A percentile compares a stretch with the other conserved stretches of the same genome.
Conservation (phyloP, 2,329 filamentous ascomycete species). For the Fusarium newnesense region DNA sequence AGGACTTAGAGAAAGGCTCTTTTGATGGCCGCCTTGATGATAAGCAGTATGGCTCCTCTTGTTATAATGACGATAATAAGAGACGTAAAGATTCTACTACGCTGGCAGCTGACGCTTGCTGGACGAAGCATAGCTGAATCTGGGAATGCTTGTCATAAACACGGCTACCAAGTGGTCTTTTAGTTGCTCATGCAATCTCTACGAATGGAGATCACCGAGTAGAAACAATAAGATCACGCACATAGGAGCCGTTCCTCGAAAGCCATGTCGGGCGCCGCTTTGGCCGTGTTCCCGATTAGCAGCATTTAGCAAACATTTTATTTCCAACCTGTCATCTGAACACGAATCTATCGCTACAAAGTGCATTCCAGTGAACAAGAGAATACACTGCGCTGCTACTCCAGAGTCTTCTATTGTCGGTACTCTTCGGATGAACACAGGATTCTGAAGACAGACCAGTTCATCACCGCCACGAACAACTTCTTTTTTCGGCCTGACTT, state of each 20-base stretch:
- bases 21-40: fast-evolving
- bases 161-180: fast-evolving
- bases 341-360: fast-evolving
- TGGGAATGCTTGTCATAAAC: fast-evolving
- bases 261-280: neutral
- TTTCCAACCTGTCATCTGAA: neutral
- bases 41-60: neutral
- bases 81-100: fast-evolving
- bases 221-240: fast-evolving
- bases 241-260: fast-evolving
- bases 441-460: too few relatives aligned
- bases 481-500: fast-evolving
- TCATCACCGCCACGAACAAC: neutral
- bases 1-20: too few relatives aligned
- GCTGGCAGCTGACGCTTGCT: fast-evolving
- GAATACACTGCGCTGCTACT: neutral
- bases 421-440: neutral
- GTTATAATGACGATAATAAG: neutral
- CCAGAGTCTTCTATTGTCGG: too few relatives aligned
- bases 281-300: neutral
- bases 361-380: neutral
- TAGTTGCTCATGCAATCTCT: fast-evolving
- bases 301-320: neutral
- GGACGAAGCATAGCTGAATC: too few relatives aligned
- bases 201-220: fast-evolving